These are phyloP conservation scores for Brettanomyces bruxellensis DNA, from an alignment of 805 yeast species.

Conservation along the genomic window DNA sequence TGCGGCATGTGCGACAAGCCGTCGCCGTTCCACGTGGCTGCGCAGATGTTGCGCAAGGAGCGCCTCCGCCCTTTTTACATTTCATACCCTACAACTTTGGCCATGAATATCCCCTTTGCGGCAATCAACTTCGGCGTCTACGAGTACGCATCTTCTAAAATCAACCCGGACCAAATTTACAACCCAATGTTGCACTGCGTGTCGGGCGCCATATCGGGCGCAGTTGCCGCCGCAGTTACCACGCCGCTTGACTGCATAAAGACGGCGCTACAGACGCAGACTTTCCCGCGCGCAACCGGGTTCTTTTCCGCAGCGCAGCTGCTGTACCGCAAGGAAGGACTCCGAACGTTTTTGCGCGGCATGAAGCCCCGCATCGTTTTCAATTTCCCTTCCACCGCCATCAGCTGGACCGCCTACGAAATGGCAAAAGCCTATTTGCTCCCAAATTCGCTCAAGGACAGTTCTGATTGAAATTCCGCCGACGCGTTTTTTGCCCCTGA, in stretches of 20 bases:
- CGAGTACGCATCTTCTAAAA: slow-evolving; percentile 67
- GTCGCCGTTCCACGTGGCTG: slow-evolving; percentile 21
- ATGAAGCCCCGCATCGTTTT: slow-evolving; percentile 84
- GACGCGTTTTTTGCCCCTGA: too few relatives aligned
- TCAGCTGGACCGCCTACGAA: slow-evolving; percentile 96
- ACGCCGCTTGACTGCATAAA: slow-evolving; percentile 93
- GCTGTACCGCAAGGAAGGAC: slow-evolving; percentile 52
- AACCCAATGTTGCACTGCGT: slow-evolving; percentile 90
- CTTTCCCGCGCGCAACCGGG: slow-evolving; percentile 52
- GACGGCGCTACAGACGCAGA: slow-evolving; percentile 82
- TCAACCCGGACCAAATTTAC: slow-evolving; percentile 71
- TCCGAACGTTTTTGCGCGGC: slow-evolving; percentile 71
- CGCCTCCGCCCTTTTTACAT: slow-evolving; percentile 79
- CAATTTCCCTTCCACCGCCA: slow-evolving; percentile 93
- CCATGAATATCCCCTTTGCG: slow-evolving; percentile 90
- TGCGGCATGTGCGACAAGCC: background rate
- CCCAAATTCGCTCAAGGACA: background rate
- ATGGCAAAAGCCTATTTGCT: slow-evolving; percentile 78
- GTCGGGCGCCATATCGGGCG: slow-evolving; percentile 92
- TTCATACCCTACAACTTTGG: slow-evolving; percentile 88
- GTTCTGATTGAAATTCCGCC: too few relatives aligned
- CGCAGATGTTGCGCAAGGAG: slow-evolving; percentile 46
- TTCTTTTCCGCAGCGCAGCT: slow-evolving; percentile 63
- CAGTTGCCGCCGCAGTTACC: slow-evolving; percentile 87
- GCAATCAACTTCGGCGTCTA: slow-evolving; percentile 90